phyloP scores from a whole-genome alignment of 441 rosid species.

The Cnidoscolus chayamansa region DNA sequence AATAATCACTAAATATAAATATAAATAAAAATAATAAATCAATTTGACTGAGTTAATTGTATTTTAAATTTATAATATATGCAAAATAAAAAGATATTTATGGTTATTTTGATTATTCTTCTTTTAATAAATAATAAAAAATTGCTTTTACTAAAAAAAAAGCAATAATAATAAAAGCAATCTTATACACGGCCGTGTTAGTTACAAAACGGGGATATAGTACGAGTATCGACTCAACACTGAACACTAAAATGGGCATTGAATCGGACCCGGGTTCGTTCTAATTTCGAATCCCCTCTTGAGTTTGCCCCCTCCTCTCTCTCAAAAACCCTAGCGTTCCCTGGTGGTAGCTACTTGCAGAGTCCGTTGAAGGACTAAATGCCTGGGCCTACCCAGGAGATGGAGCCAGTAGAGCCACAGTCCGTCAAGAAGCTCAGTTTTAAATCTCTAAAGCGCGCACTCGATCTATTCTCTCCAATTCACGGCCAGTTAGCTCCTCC shows the following conservation, averaged over 20 bases:
- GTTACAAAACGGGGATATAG: too few relatives aligned
- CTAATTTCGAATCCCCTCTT: constrained; percentile 22
- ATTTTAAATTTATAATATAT: too few relatives aligned
- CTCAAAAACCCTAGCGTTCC: constrained; percentile 25
- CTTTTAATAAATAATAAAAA: too few relatives aligned
- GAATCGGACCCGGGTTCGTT: background rate
- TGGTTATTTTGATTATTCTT: too few relatives aligned
- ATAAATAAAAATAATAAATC: too few relatives aligned
- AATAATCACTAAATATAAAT: too few relatives aligned
- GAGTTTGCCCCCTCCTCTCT: background rate
- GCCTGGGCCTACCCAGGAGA: constrained; percentile 54
- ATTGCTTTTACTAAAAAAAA: too few relatives aligned
- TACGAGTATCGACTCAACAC: too few relatives aligned
- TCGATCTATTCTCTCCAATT: constrained; percentile 78
- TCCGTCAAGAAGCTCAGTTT: constrained; percentile 86
- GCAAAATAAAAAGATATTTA: too few relatives aligned
- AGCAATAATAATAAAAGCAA: too few relatives aligned
- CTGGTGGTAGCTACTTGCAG: background rate
- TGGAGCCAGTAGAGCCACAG: constrained; percentile 89
- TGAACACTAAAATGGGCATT: background rate
- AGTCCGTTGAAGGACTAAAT: constrained; percentile 24
- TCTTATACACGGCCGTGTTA: too few relatives aligned
- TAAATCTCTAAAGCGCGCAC: constrained; percentile 79
- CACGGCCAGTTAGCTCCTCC: constrained; percentile 75
- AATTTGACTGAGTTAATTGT: too few relatives aligned